Evolutionary conservation across 2,329 filamentous ascomycete species (phyloP).

Genomic region (Colletotrichum tropicicola): DNA sequence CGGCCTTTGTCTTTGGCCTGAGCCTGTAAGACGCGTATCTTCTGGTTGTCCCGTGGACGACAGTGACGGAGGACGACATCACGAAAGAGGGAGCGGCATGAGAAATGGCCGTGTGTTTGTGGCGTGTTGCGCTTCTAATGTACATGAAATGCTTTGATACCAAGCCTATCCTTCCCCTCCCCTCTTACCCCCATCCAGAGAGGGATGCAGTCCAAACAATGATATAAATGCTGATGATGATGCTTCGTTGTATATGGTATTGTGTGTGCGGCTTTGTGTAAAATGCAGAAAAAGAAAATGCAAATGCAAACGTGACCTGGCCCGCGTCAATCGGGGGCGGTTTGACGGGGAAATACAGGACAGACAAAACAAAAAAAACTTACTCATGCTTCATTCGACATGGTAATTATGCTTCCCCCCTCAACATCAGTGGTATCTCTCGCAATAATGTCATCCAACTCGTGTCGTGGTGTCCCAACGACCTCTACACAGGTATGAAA

Average conservation of each 20-base stretch:
- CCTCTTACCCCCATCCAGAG: neutral
- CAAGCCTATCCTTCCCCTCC: slow-evolving; percentile 7
- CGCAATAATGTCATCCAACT: slow-evolving; percentile 17
- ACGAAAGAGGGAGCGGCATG: slow-evolving; percentile 4
- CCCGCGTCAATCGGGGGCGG: neutral
- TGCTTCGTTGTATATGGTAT: neutral
- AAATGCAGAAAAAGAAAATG: neutral
- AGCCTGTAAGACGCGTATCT: slow-evolving; percentile 37
- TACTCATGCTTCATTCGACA: neutral
- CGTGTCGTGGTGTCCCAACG: too few species aligned
- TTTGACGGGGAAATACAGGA: neutral
- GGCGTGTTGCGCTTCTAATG: slow-evolving; percentile 20
- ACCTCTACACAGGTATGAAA: too few species aligned
- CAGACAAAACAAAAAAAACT: neutral
- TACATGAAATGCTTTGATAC: slow-evolving; percentile 30
- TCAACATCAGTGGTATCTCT: slow-evolving; percentile 31
- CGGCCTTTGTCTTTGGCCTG: slow-evolving; percentile 47
- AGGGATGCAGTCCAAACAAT: neutral
- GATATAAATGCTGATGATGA: slow-evolving; percentile 4
- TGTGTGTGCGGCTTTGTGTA: neutral
- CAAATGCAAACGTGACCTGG: neutral
- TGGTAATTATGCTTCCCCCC: too few species aligned
- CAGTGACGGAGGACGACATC: neutral
- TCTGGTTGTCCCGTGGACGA: neutral
- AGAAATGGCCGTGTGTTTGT: slow-evolving; percentile 21